Evolutionary conservation across 352 stramenopile species (phyloP).

Genomic region (Pilasporangium apinafurcum): DNA sequence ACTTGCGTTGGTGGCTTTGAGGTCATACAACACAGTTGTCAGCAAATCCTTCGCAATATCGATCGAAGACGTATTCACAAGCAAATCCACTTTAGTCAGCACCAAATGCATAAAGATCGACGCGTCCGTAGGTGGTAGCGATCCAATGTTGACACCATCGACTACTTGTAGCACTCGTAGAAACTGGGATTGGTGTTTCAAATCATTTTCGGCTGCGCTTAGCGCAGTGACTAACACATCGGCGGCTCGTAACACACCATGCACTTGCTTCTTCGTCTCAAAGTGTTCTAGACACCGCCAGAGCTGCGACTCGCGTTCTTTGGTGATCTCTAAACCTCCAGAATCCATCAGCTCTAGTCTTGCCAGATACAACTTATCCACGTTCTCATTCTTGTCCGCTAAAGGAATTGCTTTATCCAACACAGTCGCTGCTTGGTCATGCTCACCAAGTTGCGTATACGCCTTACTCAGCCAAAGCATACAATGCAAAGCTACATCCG

Average conservation of each 20-base stretch:
- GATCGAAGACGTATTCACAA: constrained; percentile 1
- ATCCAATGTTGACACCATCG: constrained; percentile 25
- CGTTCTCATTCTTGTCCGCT: constrained; percentile 25
- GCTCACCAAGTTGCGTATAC: constrained; percentile 22
- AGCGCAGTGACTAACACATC: constrained; percentile 22
- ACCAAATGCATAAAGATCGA: constrained; percentile 26
- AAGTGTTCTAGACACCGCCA: constrained; percentile 42
- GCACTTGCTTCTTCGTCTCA: constrained; percentile 30
- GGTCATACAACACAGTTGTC: constrained; percentile 15
- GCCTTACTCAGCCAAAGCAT: constrained; percentile 49
- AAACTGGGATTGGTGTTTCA: constrained; percentile 13
- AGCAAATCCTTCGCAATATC: constrained; percentile 18
- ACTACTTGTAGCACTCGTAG: constrained; percentile 30
- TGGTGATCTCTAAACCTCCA: constrained; percentile 5
- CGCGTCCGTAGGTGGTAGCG: constrained; percentile 18
- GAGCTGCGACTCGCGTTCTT: constrained; percentile 18
- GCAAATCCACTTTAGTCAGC: constrained; percentile 31
- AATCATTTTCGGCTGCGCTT: constrained; percentile 2
- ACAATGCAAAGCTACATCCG: constrained; percentile 33
- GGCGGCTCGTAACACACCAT: constrained; percentile 32
- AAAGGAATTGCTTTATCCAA: constrained; percentile 8
- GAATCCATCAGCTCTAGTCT: constrained; percentile 40
- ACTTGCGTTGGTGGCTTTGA: constrained; percentile 4
- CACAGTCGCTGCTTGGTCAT: constrained; percentile 8
- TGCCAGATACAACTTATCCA: constrained; percentile 39